These are phyloP conservation scores for Solanum hybrid DNA, from an alignment of 305 asterid genomes.

Conservation along the genomic window DNA sequence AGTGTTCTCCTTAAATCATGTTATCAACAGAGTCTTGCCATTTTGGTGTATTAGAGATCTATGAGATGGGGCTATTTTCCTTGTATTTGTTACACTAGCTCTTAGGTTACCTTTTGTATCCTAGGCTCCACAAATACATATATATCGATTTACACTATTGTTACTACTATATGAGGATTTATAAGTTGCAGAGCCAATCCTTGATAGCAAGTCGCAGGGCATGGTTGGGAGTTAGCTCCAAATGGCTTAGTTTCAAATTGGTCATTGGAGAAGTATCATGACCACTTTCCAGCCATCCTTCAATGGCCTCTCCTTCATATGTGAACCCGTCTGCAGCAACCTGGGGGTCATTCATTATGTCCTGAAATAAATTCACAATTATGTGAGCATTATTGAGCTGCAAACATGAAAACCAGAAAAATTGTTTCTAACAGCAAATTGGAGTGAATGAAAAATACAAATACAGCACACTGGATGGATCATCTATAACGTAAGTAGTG, in stretches of 20 bases:
- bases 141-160: neutral
- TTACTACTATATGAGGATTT: neutral
- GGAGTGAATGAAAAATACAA: neutral
- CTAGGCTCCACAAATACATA: neutral
- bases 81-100: neutral
- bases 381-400: neutral
- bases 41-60: neutral
- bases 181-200: slow-evolving; percentile 58
- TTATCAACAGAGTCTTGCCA: neutral
- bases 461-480: neutral
- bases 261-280: slow-evolving; percentile 87
- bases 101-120: neutral
- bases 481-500: neutral
- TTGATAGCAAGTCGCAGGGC: slow-evolving; percentile 52
- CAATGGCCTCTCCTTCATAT: slow-evolving; percentile 76
- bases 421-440: neutral
- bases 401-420: neutral
- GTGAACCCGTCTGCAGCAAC: slow-evolving; percentile 91
- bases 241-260: slow-evolving; percentile 43
- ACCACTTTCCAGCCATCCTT: slow-evolving; percentile 61
- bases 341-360: slow-evolving; percentile 84
- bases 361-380: slow-evolving; percentile 35
- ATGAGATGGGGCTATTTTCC: neutral
- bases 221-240: slow-evolving; percentile 56
- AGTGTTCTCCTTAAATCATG: neutral